These are phyloP conservation scores for Globisporangium rhizosaccharum DNA, from an alignment of 352 stramenopile species.

Conservation along the genomic window DNA sequence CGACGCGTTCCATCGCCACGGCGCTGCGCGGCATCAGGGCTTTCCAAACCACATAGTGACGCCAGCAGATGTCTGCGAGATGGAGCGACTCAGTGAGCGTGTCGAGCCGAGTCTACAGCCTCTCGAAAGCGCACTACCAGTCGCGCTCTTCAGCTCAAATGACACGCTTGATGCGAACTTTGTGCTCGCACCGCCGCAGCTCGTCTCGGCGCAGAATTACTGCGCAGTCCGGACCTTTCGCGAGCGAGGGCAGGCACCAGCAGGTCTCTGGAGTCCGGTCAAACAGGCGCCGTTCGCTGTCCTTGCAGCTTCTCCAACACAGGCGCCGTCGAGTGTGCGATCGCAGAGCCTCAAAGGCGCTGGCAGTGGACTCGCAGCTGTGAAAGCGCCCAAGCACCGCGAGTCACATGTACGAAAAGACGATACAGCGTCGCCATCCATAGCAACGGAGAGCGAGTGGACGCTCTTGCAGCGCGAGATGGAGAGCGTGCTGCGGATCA, in stretches of 20 bases:
- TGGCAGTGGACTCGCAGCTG: not conserved
- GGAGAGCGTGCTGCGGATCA: constrained; percentile 9
- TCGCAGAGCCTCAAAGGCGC: not conserved
- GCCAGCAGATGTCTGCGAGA: constrained; percentile 12
- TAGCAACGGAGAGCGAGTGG: constrained; percentile 1
- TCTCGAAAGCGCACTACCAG: constrained; percentile 8
- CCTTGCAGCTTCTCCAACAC: constrained; percentile 1
- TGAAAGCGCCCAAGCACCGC: not conserved
- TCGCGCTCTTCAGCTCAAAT: constrained; percentile 52
- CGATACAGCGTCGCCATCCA: not conserved
- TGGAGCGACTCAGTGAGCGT: not conserved
- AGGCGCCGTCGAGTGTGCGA: not conserved
- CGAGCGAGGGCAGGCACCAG: constrained; percentile 15
- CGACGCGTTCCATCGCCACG: constrained; percentile 47
- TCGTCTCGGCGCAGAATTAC: constrained; percentile 55
- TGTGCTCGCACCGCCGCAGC: constrained; percentile 39
- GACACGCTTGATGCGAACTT: constrained; percentile 68
- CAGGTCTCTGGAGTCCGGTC: constrained; percentile 42
- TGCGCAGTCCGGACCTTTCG: constrained; percentile 32
- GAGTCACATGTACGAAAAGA: not conserved
- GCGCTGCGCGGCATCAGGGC: constrained; percentile 39
- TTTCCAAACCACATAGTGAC: constrained; percentile 53
- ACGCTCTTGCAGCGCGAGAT: constrained; percentile 11
- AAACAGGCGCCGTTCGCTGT: constrained; percentile 22
- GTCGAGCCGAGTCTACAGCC: not conserved